A percentile compares a stretch with the other conserved stretches of the same genome.
Conservation (phyloP, 768 basidiomycete genomes). For the Jaapia argillacea region DNA sequence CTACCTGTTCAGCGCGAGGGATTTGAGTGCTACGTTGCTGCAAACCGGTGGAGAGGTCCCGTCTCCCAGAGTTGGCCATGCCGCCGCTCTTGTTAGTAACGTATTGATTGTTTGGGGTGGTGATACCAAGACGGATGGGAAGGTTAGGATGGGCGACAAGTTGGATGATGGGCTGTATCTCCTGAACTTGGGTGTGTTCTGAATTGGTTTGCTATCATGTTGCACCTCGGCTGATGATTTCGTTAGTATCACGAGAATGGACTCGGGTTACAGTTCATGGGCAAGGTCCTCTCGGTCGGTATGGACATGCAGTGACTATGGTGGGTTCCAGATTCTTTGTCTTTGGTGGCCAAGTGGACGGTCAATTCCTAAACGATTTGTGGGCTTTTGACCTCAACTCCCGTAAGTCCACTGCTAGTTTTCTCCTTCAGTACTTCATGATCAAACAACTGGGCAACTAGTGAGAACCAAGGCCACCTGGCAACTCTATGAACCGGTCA, state of each 20-base stretch:
- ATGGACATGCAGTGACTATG: constrained; percentile 95
- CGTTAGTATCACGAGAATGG: constrained; percentile 87
- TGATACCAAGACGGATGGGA: constrained; percentile 78
- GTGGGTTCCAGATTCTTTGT: constrained; percentile 85
- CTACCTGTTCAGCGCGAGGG: constrained; percentile 77
- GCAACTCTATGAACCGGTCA: constrained; percentile 63
- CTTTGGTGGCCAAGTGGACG: constrained; percentile 95
- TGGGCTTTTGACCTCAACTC: constrained; percentile 96
- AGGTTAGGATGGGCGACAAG: constrained; percentile 50
- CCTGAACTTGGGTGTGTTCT: constrained; percentile 75
- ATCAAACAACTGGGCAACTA: constrained; percentile 15
- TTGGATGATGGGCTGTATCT: constrained; percentile 93
- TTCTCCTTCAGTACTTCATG: background rate
- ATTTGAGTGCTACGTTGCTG: constrained; percentile 70
- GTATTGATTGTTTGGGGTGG: constrained; percentile 98
- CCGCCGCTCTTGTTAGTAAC: constrained; percentile 89
- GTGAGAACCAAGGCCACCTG: constrained; percentile 80
- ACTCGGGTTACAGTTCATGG: constrained; percentile 75
- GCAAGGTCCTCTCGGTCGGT: constrained; percentile 75
- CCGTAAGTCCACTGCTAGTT: constrained; percentile 37
- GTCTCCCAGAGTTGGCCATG: constrained; percentile 89
- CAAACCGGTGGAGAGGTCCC: constrained; percentile 88
- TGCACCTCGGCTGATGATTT: background rate
- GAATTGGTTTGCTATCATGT: background rate
- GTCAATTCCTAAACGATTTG: constrained; percentile 88